These are phyloP conservation scores for Suhomyces kunorum DNA, from an alignment of 1,139 yeast genomes.

Conservation along the genomic window DNA sequence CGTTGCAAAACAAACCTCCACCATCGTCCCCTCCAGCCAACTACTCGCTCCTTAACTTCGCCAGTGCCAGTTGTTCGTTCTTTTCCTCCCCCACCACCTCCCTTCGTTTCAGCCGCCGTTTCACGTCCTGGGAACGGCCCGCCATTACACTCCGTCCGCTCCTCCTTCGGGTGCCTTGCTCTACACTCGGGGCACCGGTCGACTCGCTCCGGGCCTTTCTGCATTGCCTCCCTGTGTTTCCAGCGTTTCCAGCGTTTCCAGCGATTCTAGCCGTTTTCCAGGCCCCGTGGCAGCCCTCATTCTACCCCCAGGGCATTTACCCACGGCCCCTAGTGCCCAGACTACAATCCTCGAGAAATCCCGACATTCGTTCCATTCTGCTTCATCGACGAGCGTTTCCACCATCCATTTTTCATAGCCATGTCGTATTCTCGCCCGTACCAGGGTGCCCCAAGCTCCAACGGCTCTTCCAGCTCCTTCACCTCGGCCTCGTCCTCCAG, in stretches of 20 bases:
- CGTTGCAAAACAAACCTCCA: constrained; percentile 9
- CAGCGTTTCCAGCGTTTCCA: background rate
- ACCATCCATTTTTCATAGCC: background rate
- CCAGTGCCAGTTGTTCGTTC: background rate
- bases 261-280: background rate
- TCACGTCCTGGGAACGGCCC: too few relatives aligned
- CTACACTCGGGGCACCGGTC: too few relatives aligned
- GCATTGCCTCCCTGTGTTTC: too few relatives aligned
- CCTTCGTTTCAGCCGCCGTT: background rate
- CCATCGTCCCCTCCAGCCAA: constrained; percentile 4
- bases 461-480: constrained; percentile 7
- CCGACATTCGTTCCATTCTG: too few relatives aligned
- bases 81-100: background rate
- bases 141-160: too few relatives aligned
- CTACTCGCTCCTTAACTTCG: background rate
- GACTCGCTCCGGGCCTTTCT: too few relatives aligned
- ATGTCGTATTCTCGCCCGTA: constrained; percentile 32
- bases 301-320: too few relatives aligned
- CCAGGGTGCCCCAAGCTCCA: constrained; percentile 19
- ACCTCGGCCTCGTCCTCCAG: constrained; percentile 4
- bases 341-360: too few relatives aligned
- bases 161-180: too few relatives aligned
- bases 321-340: too few relatives aligned
- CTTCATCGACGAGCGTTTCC: too few relatives aligned
- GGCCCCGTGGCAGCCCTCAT: too few relatives aligned